Evolutionary conservation across 805 yeast genomes (phyloP).

Genomic region (Wickerhamia fluorescens): DNA sequence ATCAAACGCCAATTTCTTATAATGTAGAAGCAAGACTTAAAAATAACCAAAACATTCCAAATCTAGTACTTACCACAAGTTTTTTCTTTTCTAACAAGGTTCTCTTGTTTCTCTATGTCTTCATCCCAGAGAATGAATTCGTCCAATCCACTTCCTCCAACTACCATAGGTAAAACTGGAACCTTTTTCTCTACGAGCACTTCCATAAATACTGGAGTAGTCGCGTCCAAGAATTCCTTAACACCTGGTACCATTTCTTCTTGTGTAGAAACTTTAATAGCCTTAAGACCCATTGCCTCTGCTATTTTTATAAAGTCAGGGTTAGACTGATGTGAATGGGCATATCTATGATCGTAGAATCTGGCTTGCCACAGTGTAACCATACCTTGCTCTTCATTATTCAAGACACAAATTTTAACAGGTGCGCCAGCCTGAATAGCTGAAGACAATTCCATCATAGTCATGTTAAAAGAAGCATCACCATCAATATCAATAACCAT

Average conservation of each 20-base stretch:
- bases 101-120: slow-evolving; percentile 72
- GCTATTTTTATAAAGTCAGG: slow-evolving; percentile 92
- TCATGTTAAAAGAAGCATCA: slow-evolving; percentile 99
- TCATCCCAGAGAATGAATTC: slow-evolving; percentile 88
- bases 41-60: neutral
- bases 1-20: too few relatives aligned
- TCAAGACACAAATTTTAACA: slow-evolving; percentile 79
- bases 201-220: slow-evolving; percentile 86
- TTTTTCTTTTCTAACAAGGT: slow-evolving; percentile 52
- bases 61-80: slow-evolving; percentile 61
- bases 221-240: slow-evolving; percentile 62
- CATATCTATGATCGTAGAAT: slow-evolving; percentile 92
- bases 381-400: slow-evolving; percentile 99
- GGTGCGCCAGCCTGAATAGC: slow-evolving; percentile 94
- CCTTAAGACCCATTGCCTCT: slow-evolving; percentile 89
- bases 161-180: slow-evolving; percentile 97
- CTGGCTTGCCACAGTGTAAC: slow-evolving; percentile 99
- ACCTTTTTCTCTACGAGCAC: slow-evolving; percentile 88
- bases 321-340: slow-evolving; percentile 96
- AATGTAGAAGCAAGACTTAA: too few relatives aligned
- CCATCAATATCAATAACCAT: slow-evolving; percentile 96
- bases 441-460: slow-evolving; percentile 83
- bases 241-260: slow-evolving; percentile 46
- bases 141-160: slow-evolving; percentile 90
- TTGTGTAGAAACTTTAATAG: slow-evolving; percentile 64